phyloP scores from a whole-genome alignment of 495 filamentous ascomycete species.

The Daldinia loculata region DNA sequence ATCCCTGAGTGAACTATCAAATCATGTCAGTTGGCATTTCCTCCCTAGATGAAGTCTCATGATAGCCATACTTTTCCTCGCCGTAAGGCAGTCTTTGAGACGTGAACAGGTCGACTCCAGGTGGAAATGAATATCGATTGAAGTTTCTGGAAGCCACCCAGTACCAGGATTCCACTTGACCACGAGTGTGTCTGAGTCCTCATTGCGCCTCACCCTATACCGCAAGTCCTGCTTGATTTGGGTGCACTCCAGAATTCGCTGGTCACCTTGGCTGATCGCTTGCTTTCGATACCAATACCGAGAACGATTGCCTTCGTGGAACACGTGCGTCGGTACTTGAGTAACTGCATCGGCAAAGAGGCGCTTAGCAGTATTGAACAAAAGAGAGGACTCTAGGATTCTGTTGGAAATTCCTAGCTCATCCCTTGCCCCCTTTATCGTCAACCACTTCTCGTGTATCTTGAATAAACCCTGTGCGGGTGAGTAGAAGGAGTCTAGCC shows the following conservation, averaged over 20 bases:
- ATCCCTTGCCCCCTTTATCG: conserved; percentile 2
- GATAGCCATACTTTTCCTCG: background rate
- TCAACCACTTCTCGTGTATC: conserved; percentile 37
- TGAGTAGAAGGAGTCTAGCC: background rate
- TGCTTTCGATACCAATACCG: background rate
- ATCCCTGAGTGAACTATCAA: background rate
- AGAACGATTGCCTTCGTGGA: background rate
- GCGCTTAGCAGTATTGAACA: conserved; percentile 6
- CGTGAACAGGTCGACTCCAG: background rate
- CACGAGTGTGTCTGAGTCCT: background rate
- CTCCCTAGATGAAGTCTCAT: background rate
- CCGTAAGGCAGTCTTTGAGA: background rate
- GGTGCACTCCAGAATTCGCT: conserved; percentile 5
- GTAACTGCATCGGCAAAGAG: conserved; percentile 14
- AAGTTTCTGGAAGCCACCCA: background rate
- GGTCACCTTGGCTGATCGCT: conserved; percentile 2
- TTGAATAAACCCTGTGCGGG: background rate
- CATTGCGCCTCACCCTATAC: background rate
- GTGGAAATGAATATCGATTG: background rate
- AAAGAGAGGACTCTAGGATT: background rate
- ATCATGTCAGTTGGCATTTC: background rate
- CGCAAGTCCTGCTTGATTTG: background rate
- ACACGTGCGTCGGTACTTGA: background rate
- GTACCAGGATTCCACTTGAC: background rate
- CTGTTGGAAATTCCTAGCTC: conserved; percentile 1